Base-by-base conservation (phyloP, 2,329 filamentous ascomycete genomes). In the Byssoonygena ceratinophila region DNA sequence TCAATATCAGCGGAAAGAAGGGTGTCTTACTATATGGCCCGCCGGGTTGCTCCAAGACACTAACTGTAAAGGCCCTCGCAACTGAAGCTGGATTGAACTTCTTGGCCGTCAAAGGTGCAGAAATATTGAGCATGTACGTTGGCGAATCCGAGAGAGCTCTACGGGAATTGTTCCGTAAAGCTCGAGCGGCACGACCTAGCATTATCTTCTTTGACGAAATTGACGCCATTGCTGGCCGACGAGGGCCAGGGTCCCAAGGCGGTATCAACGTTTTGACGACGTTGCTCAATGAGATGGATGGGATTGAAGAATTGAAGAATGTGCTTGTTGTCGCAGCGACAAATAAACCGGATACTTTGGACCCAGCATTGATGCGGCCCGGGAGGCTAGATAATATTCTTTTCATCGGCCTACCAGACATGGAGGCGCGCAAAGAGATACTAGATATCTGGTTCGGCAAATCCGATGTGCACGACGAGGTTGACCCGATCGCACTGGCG, bases 151-250 rank as follows among this genome's bases (percentile, higher is more conserved):
- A 97, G 70, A 81, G 88, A 9, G 83, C 85, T 6, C 79, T 96
- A 39, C 82, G 91, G 34, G 85, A 88, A 52, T 80, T 96, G 1
- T 96, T 97, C 66, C 79, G 83, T 50, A 86, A 90, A 60, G 91
- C 91, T 1, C 78, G 85, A 39, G 83, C 84, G n/a, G 90, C 89
- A 7, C 82, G 83, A 48, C 91, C 91, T 0, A 89, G 86, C 65
- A 91, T 96, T 68, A 89, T 97, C 61, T 97, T 96, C 75, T 95
- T 96, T 59, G 90, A 97, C 66, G 90, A 97, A 67, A 92, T 97
- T 60, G 90, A 97, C 69, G 83, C 87, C 3, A 91, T 97, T 57
- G 85, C 76, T 34, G 76, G 76, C 31, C 74, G 74, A 68, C 62
- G 83, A 71, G 76, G 68, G 46, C 64, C 72, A 37, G 72, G 75